Evolutionary conservation across 495 filamentous ascomycete genomes (phyloP), one percentile per base, ranked within the genome.

Genomic region (Staphylotrichum longicolle): DNA sequence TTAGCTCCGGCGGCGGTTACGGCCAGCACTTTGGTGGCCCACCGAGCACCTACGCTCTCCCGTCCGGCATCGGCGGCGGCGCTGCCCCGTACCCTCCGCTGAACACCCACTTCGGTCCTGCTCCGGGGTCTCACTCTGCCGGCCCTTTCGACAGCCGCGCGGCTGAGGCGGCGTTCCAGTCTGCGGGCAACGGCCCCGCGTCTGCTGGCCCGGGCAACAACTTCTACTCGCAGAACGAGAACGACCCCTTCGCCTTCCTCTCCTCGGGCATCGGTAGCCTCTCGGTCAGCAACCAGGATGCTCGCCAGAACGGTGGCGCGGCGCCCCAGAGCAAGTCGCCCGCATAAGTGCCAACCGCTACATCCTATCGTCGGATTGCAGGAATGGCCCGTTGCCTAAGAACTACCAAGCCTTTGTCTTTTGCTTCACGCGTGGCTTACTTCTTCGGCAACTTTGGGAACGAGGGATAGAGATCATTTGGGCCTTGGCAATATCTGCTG

Each of bases 111-210:
- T 83, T 89, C 35, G 88, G 88, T 49, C 85, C 86, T 34, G 78
- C 78, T 34, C 88, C 87, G 6, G 85, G 88, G 54, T 85, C 88
- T 35, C 89, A 91, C 72, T 94, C 92, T 54, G 88, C 89, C 46
- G 88, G 90, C 40, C 89, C 92, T 2, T 98, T 98, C 68, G 93
- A 96, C 70, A 95, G 93, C 77, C 89, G 94, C 39, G 90, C 91
- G 48, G 88, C 90, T 37, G 93, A 96, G 79, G 90, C 91, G 14
- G 93, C 92, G 20, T 96, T 96, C 77, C 87, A 89, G 58, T 90
- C 89, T 20, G 93, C 91, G 39, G 86, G 88, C 68, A 91, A 89
- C 69, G 86, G 85, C 45, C 85, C 86, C 42, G 82, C 80, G 30
- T 83, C 82, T 40, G 84, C 83, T 77, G 90, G 77, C 70, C 86